A percentile compares a stretch with the other conserved stretches of the same genome.
These are phyloP conservation scores for Acanthamoeba lenticulata DNA, from an alignment of 208 protist genomes.

Conservation along the genomic window DNA sequence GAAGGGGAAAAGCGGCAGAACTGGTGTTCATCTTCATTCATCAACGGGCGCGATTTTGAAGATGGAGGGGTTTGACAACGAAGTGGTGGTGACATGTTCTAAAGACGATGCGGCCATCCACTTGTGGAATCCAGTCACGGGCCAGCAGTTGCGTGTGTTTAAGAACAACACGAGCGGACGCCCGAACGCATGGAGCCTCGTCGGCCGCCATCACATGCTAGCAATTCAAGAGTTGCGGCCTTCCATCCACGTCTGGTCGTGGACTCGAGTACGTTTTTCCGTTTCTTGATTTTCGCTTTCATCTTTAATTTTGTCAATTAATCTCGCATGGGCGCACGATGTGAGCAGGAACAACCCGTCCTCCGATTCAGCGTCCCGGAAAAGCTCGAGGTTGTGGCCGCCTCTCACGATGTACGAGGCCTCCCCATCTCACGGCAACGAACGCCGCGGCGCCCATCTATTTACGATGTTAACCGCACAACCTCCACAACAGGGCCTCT, in stretches of 20 bases:
- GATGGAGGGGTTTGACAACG: background rate
- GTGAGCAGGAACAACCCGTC: slow-evolving; percentile 48
- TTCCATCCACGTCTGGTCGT: slow-evolving; percentile 60
- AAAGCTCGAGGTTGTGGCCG: background rate
- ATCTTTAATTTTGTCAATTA: background rate
- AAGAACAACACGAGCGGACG: slow-evolving; percentile 18
- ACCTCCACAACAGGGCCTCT: background rate
- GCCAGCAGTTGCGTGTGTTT: slow-evolving; percentile 8
- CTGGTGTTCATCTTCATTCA: no score
- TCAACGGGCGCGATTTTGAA: no score
- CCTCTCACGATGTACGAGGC: slow-evolving; percentile 28
- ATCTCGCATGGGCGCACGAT: no score
- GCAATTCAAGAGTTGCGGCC: slow-evolving; percentile 31
- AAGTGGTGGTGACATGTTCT: slow-evolving; percentile 52
- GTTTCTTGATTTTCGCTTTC: background rate
- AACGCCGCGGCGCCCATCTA: background rate
- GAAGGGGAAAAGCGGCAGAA: background rate
- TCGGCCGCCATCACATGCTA: slow-evolving; percentile 12
- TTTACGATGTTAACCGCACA: background rate
- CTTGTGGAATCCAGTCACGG: slow-evolving; percentile 14
- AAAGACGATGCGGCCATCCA: slow-evolving; percentile 18
- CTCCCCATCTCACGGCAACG: background rate
- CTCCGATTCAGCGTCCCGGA: slow-evolving; percentile 55
- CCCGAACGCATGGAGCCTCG: slow-evolving; percentile 10
- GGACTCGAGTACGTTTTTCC: background rate